Percentiles rank a stretch among this genome's conserved stretches.
These are phyloP conservation scores for Lepidopterella palustris DNA, from an alignment of 495 filamentous ascomycete species.

Conservation along the genomic window DNA sequence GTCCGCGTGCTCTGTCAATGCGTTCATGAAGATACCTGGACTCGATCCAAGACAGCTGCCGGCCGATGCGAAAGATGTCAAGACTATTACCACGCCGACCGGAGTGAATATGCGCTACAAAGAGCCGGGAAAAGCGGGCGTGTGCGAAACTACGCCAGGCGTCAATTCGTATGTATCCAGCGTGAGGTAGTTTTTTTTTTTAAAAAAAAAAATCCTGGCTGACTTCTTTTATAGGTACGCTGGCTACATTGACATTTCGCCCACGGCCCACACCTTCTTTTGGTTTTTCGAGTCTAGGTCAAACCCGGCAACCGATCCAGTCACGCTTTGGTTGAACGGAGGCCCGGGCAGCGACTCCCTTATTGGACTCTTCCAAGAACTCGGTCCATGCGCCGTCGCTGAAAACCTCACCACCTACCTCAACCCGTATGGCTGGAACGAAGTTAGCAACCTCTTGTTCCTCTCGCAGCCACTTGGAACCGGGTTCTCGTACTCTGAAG, in stretches of 20 bases:
- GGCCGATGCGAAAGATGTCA: slow-evolving; percentile 46
- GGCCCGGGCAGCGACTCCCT: slow-evolving; percentile 57
- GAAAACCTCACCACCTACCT: slow-evolving; percentile 45
- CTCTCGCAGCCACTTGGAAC: slow-evolving; percentile 62
- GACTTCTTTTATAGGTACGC: slow-evolving; percentile 2
- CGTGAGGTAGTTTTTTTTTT: neutral
- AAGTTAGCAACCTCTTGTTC: slow-evolving; percentile 68
- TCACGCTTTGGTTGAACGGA: slow-evolving; percentile 38
- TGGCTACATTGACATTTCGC: slow-evolving; percentile 20
- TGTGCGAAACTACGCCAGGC: slow-evolving; percentile 39
- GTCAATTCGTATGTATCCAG: slow-evolving; percentile 23
- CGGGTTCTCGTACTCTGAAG: slow-evolving; percentile 52
- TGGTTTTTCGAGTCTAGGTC: slow-evolving; percentile 31
- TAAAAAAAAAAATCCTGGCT: too few species aligned
- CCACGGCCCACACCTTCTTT: slow-evolving; percentile 18
- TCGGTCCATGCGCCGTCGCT: slow-evolving; percentile 54
- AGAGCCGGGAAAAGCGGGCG: slow-evolving; percentile 43
- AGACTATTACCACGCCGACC: slow-evolving; percentile 51
- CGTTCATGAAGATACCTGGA: neutral
- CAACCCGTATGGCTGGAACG: slow-evolving; percentile 64
- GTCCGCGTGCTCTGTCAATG: neutral
- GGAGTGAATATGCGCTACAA: slow-evolving; percentile 48
- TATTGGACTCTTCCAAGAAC: slow-evolving; percentile 65
- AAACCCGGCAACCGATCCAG: slow-evolving; percentile 23
- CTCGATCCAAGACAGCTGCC: slow-evolving; percentile 3